Percentiles rank a stretch among this genome's conserved stretches.
These are phyloP conservation scores for Penicillium pancosmium DNA, from an alignment of 495 filamentous ascomycete genomes.

Conservation along the genomic window DNA sequence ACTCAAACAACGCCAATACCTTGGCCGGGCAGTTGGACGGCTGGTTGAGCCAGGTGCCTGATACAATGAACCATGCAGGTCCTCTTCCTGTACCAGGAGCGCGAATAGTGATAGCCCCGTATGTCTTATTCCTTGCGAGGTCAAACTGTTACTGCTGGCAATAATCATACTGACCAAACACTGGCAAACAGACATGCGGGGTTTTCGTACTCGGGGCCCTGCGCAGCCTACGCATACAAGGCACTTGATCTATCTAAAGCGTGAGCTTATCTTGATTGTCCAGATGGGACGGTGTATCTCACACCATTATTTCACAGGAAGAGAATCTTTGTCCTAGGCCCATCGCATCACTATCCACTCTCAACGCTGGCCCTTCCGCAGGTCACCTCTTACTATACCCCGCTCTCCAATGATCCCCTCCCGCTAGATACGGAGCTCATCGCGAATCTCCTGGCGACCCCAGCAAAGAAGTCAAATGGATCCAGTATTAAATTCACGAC, in stretches of 20 bases:
- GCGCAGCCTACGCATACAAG: slow-evolving; percentile 95
- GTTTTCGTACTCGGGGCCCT: slow-evolving; percentile 91
- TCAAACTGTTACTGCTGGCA: neutral
- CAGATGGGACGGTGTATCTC: neutral
- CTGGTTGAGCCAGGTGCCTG: slow-evolving; percentile 76
- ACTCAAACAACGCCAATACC: slow-evolving; percentile 59
- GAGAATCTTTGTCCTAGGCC: slow-evolving; percentile 91
- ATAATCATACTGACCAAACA: slow-evolving; percentile 18
- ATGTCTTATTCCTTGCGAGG: slow-evolving; percentile 41
- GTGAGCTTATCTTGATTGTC: slow-evolving; percentile 42
- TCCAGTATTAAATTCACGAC: slow-evolving; percentile 62
- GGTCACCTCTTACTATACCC: slow-evolving; percentile 78
- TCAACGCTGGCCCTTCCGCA: slow-evolving; percentile 74
- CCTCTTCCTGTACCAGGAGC: slow-evolving; percentile 74
- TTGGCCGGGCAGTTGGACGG: slow-evolving; percentile 74
- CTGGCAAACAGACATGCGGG: slow-evolving; percentile 75
- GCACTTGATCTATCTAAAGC: slow-evolving; percentile 80
- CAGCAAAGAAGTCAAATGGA: slow-evolving; percentile 34
- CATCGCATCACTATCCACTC: slow-evolving; percentile 87
- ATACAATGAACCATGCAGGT: slow-evolving; percentile 56
- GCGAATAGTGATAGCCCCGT: slow-evolving; percentile 94
- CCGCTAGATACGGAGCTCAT: slow-evolving; percentile 71
- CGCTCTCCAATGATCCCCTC: slow-evolving; percentile 76
- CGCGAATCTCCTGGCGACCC: slow-evolving; percentile 58
- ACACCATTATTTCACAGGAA: slow-evolving; percentile 54